These are phyloP conservation scores for Trichoderma sp. DNA, from an alignment of 2,329 filamentous ascomycete genomes.

Conservation along the genomic window DNA sequence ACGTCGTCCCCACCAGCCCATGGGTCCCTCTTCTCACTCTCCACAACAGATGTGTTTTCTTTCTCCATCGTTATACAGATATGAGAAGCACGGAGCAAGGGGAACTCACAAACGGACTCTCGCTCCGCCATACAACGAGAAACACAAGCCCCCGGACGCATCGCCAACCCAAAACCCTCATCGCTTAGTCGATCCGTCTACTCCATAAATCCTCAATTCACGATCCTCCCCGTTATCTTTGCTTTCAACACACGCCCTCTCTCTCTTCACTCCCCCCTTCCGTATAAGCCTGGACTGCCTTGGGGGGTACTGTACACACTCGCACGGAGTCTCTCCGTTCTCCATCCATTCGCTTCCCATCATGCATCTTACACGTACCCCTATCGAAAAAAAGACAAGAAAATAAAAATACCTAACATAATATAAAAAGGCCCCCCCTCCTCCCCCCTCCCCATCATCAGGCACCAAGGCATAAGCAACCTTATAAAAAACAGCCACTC, in stretches of 20 bases:
- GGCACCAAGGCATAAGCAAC: conserved; percentile 17
- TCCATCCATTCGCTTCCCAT: not conserved
- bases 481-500: conserved; percentile 17
- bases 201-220: not conserved
- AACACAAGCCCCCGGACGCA: not conserved
- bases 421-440: not conserved
- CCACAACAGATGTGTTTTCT: not conserved
- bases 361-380: conserved; percentile 2
- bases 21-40: not conserved
- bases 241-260: not conserved
- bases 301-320: not conserved
- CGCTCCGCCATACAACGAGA: not conserved
- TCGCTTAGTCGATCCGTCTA: not conserved
- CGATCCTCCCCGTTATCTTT: not conserved
- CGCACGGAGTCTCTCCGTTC: not conserved
- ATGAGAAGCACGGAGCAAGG: not conserved
- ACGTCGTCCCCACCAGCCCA: conserved; percentile 1
- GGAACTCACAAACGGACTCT: not conserved
- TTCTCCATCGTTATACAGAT: conserved; percentile 2
- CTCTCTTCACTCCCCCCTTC: not conserved
- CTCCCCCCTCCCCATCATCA: conserved; percentile 4
- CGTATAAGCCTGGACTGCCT: not conserved
- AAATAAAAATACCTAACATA: not conserved
- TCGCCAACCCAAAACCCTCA: not conserved
- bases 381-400: not conserved